Percentiles rank a stretch among this genome's conserved stretches.
These are phyloP conservation scores for Cicer arietinum DNA, from an alignment of 306 rosid genomes.

Conservation along the genomic window DNA sequence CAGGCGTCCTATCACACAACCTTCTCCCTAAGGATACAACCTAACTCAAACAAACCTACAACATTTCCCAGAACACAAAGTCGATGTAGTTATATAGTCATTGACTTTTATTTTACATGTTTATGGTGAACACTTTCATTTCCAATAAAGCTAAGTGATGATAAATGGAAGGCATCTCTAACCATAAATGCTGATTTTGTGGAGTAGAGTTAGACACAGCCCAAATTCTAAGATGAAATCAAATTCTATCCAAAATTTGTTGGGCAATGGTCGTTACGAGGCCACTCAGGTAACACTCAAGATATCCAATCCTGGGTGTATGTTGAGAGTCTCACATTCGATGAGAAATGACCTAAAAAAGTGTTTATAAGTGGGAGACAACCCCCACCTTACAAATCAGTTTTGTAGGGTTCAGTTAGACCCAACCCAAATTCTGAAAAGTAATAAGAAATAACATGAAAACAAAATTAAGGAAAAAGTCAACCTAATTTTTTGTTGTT, in stretches of 20 bases:
- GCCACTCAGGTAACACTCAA: not conserved
- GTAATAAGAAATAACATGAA: not conserved
- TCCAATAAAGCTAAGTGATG: not conserved
- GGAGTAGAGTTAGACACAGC: not conserved
- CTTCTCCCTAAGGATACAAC: constrained; percentile 2
- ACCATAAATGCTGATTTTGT: not conserved
- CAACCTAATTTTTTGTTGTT: not conserved
- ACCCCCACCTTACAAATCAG: not conserved
- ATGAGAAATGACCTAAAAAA: not conserved
- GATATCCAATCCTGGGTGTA: not conserved
- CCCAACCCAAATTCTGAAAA: not conserved
- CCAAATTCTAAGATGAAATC: not conserved
- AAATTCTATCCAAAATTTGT: not conserved
- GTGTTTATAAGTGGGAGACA: not conserved
- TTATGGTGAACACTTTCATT: not conserved
- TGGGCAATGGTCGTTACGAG: not conserved
- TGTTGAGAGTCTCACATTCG: not conserved
- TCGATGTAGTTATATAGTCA: not conserved
- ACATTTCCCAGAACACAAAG: not conserved
- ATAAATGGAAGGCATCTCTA: not conserved
- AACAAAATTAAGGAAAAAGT: constrained; percentile 10
- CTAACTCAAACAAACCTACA: not conserved
- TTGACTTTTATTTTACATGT: not conserved
- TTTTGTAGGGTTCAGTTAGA: not conserved
- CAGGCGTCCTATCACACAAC: too few relatives aligned